These are phyloP conservation scores for Fusarium hostae DNA, from an alignment of 2,329 filamentous ascomycete genomes.

Conservation along the genomic window DNA sequence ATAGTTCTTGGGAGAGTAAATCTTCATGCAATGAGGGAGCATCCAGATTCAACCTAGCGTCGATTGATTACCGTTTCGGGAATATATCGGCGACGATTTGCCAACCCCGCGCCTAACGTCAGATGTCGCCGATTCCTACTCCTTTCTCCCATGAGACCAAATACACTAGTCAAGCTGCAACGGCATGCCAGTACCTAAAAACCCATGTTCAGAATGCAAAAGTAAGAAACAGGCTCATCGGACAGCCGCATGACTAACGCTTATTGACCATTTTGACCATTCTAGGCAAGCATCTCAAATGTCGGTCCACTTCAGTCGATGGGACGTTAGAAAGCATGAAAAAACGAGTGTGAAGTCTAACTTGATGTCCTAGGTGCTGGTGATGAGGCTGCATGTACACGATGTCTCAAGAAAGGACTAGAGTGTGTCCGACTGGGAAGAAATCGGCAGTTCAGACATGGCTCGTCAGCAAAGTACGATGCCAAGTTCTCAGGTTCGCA, in stretches of 20 bases:
- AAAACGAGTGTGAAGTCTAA: fast-evolving
- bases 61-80: background rate
- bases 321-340: fast-evolving
- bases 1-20: background rate
- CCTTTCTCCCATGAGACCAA: background rate
- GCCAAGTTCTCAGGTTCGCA: slow-evolving; percentile 34
- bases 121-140: slow-evolving; percentile 13
- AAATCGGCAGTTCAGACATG: slow-evolving; percentile 28
- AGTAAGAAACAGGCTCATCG: background rate
- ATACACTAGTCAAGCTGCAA: background rate
- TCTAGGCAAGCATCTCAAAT: slow-evolving; percentile 40
- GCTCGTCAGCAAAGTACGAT: slow-evolving; percentile 40
- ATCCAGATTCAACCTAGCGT: background rate
- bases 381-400: background rate
- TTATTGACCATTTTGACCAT: fast-evolving
- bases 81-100: background rate
- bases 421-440: slow-evolving; percentile 23
- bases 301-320: background rate
- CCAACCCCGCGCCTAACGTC: background rate
- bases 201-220: slow-evolving; percentile 38
- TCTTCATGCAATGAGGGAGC: too few species aligned
- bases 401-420: slow-evolving; percentile 23
- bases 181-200: slow-evolving; percentile 26
- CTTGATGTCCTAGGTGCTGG: slow-evolving; percentile 14
- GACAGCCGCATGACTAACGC: background rate